Evolutionary conservation across 139 green algal species (phyloP), one percentile per base, ranked within the genome.

Genomic region (Asterochloris erici): DNA sequence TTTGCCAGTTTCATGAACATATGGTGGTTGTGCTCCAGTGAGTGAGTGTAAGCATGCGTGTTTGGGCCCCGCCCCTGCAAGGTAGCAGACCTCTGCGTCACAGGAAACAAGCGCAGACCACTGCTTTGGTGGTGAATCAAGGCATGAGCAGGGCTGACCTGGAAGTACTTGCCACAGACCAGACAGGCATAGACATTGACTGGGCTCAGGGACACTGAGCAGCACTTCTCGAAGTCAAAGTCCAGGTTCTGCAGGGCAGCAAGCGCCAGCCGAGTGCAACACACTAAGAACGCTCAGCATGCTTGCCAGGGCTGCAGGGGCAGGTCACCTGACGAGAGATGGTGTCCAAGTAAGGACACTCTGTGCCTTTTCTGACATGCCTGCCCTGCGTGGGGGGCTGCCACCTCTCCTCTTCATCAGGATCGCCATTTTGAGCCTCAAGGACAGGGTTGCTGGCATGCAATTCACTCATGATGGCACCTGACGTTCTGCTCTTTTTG

Each of bases 141-240:
- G 21, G 66, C 66, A 71, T 21, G 17, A 24, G 21, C 66, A 68
- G 26, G 4, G 15, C 82, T 62, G 69, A 94, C 91, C 89, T 98
- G 94, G 83, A 98, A 99, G 88, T 99, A 99, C 84, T 98, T 98
- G 76, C 97, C 97, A 84, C 97, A 99, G 69, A 99, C 96, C 16
- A 99, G 90, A 89, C 97, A 99, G 14, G 93, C 95, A 84, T 99
- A 99, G 26, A 98, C 96, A 89, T 99, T 99, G 81, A 97, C 89
- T 15, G 89, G 91, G 60, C 86, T 94, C 11, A 99, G 88, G 14
- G 92, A 95, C 15, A 99, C 95, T 13, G 90, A 96, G 88, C 97
- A 99, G 89, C 95, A 98, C 88, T 98, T 98, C 79, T 99, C 97
- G 83, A 99, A 99, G 83, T 99, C 97, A 87, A 99, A 99, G 83